Conservation (phyloP, 805 yeast species). For the Naumovozyma dairenensis region DNA sequence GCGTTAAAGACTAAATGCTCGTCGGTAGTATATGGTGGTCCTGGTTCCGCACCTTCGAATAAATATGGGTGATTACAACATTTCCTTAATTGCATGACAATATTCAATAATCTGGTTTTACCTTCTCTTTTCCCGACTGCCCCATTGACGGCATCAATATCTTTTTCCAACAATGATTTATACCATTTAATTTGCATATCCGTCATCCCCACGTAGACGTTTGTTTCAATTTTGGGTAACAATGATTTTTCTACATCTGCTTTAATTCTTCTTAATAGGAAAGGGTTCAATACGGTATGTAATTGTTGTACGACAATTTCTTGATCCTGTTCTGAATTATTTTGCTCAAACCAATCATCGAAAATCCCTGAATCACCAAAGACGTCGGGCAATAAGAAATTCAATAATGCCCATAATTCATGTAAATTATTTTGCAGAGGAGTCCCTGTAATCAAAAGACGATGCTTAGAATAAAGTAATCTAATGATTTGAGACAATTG, state of each 20-base stretch:
- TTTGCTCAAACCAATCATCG: constrained; percentile 73
- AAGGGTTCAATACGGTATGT: constrained; percentile 82
- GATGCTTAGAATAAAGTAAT: constrained; percentile 71
- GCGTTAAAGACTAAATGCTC: constrained; percentile 86
- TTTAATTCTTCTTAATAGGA: constrained; percentile 79
- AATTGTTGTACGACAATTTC: constrained; percentile 80
- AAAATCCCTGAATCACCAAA: constrained; percentile 85
- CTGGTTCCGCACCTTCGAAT: constrained; percentile 99
- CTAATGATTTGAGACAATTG: constrained; percentile 88
- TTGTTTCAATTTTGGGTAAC: constrained; percentile 82
- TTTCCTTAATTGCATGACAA: constrained; percentile 93
- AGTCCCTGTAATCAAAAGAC: constrained; percentile 88
- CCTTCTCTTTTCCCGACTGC: constrained; percentile 91
- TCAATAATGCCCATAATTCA: constrained; percentile 91
- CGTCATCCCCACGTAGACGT: constrained; percentile 88
- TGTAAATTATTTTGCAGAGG: constrained; percentile 92
- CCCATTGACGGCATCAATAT: constrained; percentile 93
- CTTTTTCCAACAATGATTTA: constrained; percentile 77
- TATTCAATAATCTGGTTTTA: constrained; percentile 80
- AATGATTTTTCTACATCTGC: constrained; percentile 87
- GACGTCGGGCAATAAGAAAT: constrained; percentile 86
- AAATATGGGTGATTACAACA: constrained; percentile 96
- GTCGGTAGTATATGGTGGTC: constrained; percentile 94
- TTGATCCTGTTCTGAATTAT: constrained; percentile 45
- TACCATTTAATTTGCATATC: constrained; percentile 94